A percentile compares a stretch with the other conserved stretches of the same genome.
These are phyloP conservation scores for Ophiostoma sp. DNA, from an alignment of 2,329 filamentous ascomycete species.

Conservation along the genomic window DNA sequence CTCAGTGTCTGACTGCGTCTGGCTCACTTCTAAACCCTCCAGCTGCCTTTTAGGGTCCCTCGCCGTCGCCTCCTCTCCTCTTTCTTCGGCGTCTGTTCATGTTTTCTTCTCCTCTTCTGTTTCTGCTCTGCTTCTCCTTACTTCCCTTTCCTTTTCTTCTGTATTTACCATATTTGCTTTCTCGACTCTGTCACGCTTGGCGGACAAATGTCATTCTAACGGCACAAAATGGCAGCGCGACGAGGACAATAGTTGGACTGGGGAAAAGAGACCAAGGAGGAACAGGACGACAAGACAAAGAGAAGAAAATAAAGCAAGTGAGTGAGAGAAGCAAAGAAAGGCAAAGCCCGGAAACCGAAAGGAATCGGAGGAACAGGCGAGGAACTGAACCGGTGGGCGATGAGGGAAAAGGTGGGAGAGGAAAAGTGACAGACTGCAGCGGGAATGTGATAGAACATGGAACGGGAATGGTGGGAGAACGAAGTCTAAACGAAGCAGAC, in stretches of 20 bases:
- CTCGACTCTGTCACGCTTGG: conserved; percentile 1
- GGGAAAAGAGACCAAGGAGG: background rate
- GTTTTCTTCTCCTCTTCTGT: background rate
- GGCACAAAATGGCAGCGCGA: too few species aligned
- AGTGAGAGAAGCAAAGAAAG: background rate
- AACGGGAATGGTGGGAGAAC: background rate
- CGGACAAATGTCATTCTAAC: background rate
- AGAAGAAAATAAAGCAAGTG: background rate
- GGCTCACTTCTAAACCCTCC: background rate
- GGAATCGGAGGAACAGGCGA: background rate
- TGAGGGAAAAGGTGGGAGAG: background rate
- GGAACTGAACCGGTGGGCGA: conserved; percentile 12
- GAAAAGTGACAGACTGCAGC: conserved; percentile 18
- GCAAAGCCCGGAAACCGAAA: background rate
- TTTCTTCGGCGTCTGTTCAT: background rate
- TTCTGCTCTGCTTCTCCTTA: background rate
- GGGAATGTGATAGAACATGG: conserved; percentile 15
- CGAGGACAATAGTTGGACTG: too few species aligned
- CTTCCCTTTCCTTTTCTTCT: background rate
- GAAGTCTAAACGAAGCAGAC: background rate
- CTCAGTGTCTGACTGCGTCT: background rate
- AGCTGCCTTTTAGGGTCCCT: too few species aligned
- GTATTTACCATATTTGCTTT: background rate
- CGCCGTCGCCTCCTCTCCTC: too few species aligned
- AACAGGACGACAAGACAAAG: background rate